A percentile compares a stretch with the other conserved stretches of the same genome.
Evolutionary conservation across 2,329 filamentous ascomycete genomes (phyloP).

Genomic region (Epicoccum sorghinum): DNA sequence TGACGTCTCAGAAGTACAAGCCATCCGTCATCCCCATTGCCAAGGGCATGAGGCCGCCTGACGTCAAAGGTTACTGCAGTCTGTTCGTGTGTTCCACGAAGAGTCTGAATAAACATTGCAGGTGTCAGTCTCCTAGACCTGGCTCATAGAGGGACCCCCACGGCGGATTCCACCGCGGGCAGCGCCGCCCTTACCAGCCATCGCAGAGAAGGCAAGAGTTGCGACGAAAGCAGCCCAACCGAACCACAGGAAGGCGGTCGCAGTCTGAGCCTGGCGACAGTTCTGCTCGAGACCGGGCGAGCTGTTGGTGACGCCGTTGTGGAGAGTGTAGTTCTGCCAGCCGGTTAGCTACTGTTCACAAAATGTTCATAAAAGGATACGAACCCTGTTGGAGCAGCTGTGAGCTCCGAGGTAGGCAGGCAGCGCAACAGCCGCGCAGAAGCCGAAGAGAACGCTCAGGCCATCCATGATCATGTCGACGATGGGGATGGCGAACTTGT

Average conservation of each 20-base stretch:
- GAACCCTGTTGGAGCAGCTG: slow-evolving; percentile 68
- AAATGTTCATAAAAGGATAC: slow-evolving; percentile 28
- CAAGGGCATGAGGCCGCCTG: background rate
- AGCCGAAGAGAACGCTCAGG: slow-evolving; percentile 69
- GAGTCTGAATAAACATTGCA: slow-evolving; percentile 31
- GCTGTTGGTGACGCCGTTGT: slow-evolving; percentile 68
- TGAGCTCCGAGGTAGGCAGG: slow-evolving; percentile 71
- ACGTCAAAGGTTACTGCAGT: slow-evolving; percentile 18
- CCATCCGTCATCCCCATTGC: background rate
- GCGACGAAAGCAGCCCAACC: slow-evolving; percentile 68
- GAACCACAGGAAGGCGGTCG: slow-evolving; percentile 80
- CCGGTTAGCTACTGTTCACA: slow-evolving; percentile 2
- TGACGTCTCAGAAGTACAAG: background rate
- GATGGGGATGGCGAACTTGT: slow-evolving; percentile 59
- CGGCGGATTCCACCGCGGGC: slow-evolving; percentile 56
- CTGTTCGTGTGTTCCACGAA: slow-evolving; percentile 36
- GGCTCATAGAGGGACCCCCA: slow-evolving; percentile 59
- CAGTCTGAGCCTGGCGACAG: slow-evolving; percentile 77
- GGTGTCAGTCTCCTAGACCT: slow-evolving; percentile 53
- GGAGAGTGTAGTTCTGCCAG: slow-evolving; percentile 49
- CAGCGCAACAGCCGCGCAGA: slow-evolving; percentile 73
- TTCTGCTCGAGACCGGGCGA: slow-evolving; percentile 65
- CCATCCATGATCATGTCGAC: slow-evolving; percentile 63
- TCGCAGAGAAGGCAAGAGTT: slow-evolving; percentile 61
- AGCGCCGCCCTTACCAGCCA: slow-evolving; percentile 57